Evolutionary conservation across 2,329 filamentous ascomycete species (phyloP), one percentile per base, ranked within the genome.

Genomic region (Chaetomium sp.): DNA sequence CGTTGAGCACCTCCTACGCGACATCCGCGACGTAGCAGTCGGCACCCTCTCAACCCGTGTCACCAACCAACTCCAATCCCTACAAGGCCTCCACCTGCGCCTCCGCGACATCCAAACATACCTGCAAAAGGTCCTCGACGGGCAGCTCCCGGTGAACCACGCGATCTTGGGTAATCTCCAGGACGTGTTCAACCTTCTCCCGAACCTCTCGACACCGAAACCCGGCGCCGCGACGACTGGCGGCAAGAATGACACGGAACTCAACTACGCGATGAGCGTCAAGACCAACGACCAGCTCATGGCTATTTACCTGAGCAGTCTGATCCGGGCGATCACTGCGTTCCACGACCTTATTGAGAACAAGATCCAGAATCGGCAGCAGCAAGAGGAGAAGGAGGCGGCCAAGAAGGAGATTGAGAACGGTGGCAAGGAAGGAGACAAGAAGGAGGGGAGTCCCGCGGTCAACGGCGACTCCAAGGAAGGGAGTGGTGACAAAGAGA

Each of bases 281-380:
- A 99, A 99, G 83, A 97, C 92, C 57, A 99, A 99, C 69, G 94
- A 99, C 72, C 94, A 99, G 76, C 82, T 99, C 62, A 96, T 99
- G 89, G 85, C 91, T 52, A 97, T 99, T 71, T 99, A 99, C 74
- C 80, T 99, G 53, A 95, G 89, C 75, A 95, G 89, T 76, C 77
- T 97, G 77, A 97, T 99, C 74, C 84, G 94, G 59, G 94, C 94
- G 55, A 99, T 99, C 69, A 97, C 94, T 10, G 94, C 94, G 6
- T 99, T 97, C 86, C 94, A 99, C 72, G 94, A 99, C 70, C 76
- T 99, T 64, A 99, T 99, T 64, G 94, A 99, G 78, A 99, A 99
- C 79, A 99, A 99, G 82, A 96, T 97, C 64, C 92, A 97, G 77
- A 99, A 99, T 76, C 84, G 92, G 71, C 91, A 97, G 74, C 89